Percentiles rank a stretch among this genome's conserved stretches.
Evolutionary conservation across 2,329 filamentous ascomycete genomes (phyloP).

Genomic region (Hymenoscyphus infarciens): DNA sequence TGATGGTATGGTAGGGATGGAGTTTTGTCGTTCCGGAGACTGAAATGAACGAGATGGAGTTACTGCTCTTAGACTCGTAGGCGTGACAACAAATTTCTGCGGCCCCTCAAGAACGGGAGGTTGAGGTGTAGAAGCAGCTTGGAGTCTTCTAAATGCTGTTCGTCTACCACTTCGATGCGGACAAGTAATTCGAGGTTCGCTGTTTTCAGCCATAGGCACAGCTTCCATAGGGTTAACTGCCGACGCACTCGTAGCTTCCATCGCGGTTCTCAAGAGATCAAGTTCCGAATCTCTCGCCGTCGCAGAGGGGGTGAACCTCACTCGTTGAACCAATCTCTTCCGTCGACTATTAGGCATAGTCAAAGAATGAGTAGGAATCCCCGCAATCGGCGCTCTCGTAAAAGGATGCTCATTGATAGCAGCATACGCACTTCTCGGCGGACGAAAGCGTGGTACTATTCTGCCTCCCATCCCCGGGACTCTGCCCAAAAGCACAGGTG

Average conservation of each 20-base stretch:
- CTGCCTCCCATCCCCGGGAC: constrained; percentile 2
- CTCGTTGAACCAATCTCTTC: constrained; percentile 16
- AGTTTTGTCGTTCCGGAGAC: not conserved
- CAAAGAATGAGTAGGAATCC: constrained; percentile 2
- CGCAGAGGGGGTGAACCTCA: constrained; percentile 29
- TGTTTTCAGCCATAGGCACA: not conserved
- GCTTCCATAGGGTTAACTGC: constrained; percentile 17
- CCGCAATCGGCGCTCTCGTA: constrained; percentile 23
- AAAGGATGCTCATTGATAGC: constrained; percentile 34
- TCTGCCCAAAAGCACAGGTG: not conserved
- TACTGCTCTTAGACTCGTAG: not conserved
- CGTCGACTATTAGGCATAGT: constrained; percentile 10
- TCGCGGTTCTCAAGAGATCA: constrained; percentile 22
- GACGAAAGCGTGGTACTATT: constrained; percentile 30
- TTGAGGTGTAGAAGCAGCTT: constrained; percentile 3
- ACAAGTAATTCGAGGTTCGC: constrained; percentile 7
- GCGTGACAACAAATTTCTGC: not conserved
- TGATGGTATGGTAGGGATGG: not conserved
- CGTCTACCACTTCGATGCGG: constrained; percentile 17
- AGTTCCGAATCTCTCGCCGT: constrained; percentile 27
- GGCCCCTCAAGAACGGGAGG: not conserved
- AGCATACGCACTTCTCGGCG: constrained; percentile 32
- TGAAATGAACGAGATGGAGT: not conserved
- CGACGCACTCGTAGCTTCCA: constrained; percentile 17
- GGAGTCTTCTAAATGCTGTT: constrained; percentile 7